Conservation (phyloP, 139 green algal genomes). For the Chlamydomonas sp. region DNA sequence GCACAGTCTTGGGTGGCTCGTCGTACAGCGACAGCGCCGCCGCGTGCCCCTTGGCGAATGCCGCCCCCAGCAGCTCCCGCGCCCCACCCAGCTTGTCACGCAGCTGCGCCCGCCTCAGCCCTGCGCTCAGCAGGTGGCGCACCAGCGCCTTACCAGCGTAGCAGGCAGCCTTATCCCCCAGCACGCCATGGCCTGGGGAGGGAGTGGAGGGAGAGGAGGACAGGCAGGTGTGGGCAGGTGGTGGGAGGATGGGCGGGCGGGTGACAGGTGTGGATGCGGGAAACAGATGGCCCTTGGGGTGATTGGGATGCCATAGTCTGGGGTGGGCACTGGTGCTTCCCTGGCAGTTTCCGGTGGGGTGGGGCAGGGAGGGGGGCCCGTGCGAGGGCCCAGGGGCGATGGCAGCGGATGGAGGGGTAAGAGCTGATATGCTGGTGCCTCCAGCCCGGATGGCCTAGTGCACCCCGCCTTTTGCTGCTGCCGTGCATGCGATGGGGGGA, state of each 20-base stretch:
- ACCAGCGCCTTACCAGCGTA: constrained; percentile 51
- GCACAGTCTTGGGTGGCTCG: constrained; percentile 44
- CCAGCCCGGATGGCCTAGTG: too few species aligned
- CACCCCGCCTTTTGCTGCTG: too few species aligned
- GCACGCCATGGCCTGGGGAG: constrained; percentile 46
- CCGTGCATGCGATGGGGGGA: too few species aligned
- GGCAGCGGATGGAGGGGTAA: too few species aligned
- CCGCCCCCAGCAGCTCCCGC: constrained; percentile 17
- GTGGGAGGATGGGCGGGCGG: too few species aligned
- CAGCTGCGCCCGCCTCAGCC: constrained; percentile 13
- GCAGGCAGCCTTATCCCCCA: constrained; percentile 50
- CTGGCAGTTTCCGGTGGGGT: too few species aligned
- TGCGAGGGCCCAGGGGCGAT: too few species aligned
- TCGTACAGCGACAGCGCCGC: constrained; percentile 45
- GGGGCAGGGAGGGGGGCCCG: too few species aligned
- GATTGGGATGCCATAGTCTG: neutral
- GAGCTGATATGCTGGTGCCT: too few species aligned
- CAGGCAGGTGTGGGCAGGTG: too few species aligned
- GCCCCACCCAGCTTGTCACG: constrained; percentile 3
- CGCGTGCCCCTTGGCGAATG: constrained; percentile 41
- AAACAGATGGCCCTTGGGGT: too few species aligned
- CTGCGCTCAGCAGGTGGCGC: constrained; percentile 27
- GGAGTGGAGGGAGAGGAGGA: neutral
- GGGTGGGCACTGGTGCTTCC: neutral
- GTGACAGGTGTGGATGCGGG: too few species aligned